Evolutionary conservation across 495 filamentous ascomycete genomes (phyloP), one percentile per base, ranked within the genome.

Genomic region (Penicillium ucsense): DNA sequence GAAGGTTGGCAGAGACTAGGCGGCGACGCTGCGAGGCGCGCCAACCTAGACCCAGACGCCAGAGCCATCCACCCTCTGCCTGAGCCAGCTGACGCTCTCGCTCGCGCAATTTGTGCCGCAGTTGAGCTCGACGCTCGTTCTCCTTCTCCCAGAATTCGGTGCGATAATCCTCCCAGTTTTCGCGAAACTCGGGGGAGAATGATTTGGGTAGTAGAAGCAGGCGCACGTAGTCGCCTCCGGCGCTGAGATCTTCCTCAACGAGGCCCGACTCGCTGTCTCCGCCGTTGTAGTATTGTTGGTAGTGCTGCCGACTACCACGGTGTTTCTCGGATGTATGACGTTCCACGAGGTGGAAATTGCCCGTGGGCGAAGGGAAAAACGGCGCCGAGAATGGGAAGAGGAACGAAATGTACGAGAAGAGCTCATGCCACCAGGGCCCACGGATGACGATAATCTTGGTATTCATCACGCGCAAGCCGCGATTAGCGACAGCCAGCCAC

Each of bases 101-200:
- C 48, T 79, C 74, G 42, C 77, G 75, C 27, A 92, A 60, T 56
- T 84, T 83, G 41, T 78, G 69, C 38, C 88, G 77, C 35, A 95
- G 68, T 40, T 84, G 62, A 4, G 81, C 77, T 9, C 92, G 86
- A 3, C 88, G 79, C 66, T 92, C 89, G 56, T 98, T 98, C 65
- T 98, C 94, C 50, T 81, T 83, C 54, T 95, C 92, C 92, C 92
- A 98, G 60, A 94, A 98, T 49, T 95, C 89, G 30, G 83, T 78
- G 33, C 94, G 77, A 64, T 91, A 98, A 4, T 89, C 64, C 56
- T 98, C 92, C 92, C 92, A 98, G 50, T 94, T 94, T 59, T 95
- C 88, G n/a, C 92, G 80, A 60, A 98, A 97, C 45, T 86, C 86
- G 0, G 94, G 84, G 8, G 88, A 90, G 54, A 98, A 98, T 0